phyloP scores from a whole-genome alignment of 345 rosid species.

The Eucalyptus polybractea region DNA sequence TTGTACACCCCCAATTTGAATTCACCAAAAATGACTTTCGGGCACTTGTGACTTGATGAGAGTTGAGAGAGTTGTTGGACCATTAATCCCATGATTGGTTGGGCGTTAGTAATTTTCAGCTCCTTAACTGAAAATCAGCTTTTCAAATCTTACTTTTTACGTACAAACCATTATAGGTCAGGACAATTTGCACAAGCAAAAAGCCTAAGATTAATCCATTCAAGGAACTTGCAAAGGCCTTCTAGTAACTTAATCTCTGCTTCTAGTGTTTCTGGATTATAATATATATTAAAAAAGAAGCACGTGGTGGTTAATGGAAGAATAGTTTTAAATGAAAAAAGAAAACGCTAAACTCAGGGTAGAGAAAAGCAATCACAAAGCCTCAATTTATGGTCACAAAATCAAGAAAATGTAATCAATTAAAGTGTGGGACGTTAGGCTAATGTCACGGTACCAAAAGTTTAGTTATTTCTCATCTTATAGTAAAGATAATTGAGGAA shows the following conservation, averaged over 20 bases:
- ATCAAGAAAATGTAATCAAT: not conserved
- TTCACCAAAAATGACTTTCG: not conserved
- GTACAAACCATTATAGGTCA: not conserved
- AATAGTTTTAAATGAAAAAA: not conserved
- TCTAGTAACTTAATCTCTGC: not conserved
- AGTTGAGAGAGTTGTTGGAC: no score
- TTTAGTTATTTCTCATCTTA: not conserved
- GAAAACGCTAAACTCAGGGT: not conserved
- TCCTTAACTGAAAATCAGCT: not conserved
- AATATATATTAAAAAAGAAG: not conserved
- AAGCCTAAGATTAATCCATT: not conserved
- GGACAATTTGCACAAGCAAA: not conserved
- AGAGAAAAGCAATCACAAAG: not conserved
- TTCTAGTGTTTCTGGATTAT: not conserved
- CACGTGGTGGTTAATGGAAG: not conserved
- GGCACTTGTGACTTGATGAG: not conserved
- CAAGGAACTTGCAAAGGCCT: not conserved
- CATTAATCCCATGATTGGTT: not conserved
- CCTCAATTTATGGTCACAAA: not conserved
- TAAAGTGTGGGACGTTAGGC: not conserved
- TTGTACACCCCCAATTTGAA: no score
- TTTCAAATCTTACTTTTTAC: not conserved
- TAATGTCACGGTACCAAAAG: not conserved
- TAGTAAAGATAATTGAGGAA: not conserved
- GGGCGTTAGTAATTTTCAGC: not conserved